These are phyloP conservation scores for Samsoniella hepiali DNA, from an alignment of 2,329 filamentous ascomycete genomes.

Conservation along the genomic window DNA sequence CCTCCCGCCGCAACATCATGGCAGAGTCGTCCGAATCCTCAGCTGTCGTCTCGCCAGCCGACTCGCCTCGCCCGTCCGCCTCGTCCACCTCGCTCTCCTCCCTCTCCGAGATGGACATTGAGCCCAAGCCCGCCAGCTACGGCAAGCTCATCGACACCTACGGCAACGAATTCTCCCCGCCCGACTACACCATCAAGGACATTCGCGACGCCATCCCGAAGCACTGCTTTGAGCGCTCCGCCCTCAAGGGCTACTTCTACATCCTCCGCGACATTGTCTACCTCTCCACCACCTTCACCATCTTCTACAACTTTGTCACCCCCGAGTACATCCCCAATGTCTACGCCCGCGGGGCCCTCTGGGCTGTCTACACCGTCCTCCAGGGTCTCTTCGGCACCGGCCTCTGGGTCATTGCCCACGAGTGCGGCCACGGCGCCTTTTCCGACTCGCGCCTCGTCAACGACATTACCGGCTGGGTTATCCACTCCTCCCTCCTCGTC, in stretches of 20 bases:
- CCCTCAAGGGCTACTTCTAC: constrained; percentile 70
- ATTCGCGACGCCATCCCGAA: constrained; percentile 95
- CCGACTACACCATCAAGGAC: constrained; percentile 96
- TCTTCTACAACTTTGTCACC: constrained; percentile 88
- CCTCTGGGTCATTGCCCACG: constrained; percentile 93
- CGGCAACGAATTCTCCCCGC: constrained; percentile 89
- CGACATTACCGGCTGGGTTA: constrained; percentile 87
- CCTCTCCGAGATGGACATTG: constrained; percentile 62
- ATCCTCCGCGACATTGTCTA: constrained; percentile 76
- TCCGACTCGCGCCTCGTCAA: constrained; percentile 88
- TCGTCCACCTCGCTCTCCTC: constrained; percentile 94
- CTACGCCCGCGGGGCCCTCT: constrained; percentile 61
- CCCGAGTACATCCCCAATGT: constrained; percentile 75
- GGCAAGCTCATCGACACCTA: constrained; percentile 83
- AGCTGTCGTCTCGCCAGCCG: constrained; percentile 54
- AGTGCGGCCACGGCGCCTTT: constrained; percentile 97
- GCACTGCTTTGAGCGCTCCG: constrained; percentile 93
- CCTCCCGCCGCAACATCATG: constrained; percentile 46
- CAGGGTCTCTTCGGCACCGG: constrained; percentile 94
- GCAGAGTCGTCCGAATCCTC: constrained; percentile 53
- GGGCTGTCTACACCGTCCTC: constrained; percentile 67
- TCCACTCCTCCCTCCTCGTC: constrained; percentile 84
- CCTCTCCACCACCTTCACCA: constrained; percentile 73
- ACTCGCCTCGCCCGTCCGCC: constrained; percentile 60
- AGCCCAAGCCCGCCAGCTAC: constrained; percentile 43